phyloP scores from a whole-genome alignment of 2,329 filamentous ascomycete genomes.

The Pseudovirgaria hyperparasitica region DNA sequence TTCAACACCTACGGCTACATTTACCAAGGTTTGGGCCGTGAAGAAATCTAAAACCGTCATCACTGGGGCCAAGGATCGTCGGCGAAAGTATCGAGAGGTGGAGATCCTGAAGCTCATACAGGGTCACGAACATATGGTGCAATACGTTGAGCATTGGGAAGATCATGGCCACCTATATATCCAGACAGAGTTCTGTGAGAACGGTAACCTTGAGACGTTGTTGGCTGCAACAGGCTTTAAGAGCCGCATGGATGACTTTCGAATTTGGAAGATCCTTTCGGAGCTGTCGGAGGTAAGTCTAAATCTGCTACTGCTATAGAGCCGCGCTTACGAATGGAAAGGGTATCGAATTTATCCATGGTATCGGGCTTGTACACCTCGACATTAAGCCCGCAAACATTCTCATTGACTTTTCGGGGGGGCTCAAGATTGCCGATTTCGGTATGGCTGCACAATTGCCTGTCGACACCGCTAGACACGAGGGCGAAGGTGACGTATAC shows the following conservation, averaged over 20 bases:
- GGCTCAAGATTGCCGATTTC: slow-evolving; percentile 77
- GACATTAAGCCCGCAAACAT: slow-evolving; percentile 73
- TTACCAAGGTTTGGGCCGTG: slow-evolving; percentile 73
- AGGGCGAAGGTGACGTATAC: slow-evolving; percentile 88
- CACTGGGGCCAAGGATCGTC: slow-evolving; percentile 65
- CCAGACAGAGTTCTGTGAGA: slow-evolving; percentile 93
- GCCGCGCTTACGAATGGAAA: slow-evolving; percentile 28
- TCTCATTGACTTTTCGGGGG: slow-evolving; percentile 67
- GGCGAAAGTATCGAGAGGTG: slow-evolving; percentile 74
- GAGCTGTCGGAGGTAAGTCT: slow-evolving; percentile 66
- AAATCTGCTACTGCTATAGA: slow-evolving; percentile 3
- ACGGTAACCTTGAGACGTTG: slow-evolving; percentile 81
- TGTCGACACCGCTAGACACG: no score
- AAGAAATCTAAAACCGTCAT: slow-evolving; percentile 84
- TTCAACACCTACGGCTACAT: no score
- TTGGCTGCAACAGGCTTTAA: slow-evolving; percentile 70
- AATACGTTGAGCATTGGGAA: slow-evolving; percentile 81
- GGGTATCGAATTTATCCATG: slow-evolving; percentile 81
- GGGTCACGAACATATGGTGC: slow-evolving; percentile 72
- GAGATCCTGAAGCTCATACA: slow-evolving; percentile 63
- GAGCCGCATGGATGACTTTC: slow-evolving; percentile 86
- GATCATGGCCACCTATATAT: slow-evolving; percentile 79
- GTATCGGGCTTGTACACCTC: slow-evolving; percentile 66
- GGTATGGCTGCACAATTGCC: slow-evolving; percentile 72
- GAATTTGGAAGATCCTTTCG: slow-evolving; percentile 95